phyloP scores from a whole-genome alignment of 1,284 basidiomycete genomes.

The Pseudozyma tsukubaensis region DNA sequence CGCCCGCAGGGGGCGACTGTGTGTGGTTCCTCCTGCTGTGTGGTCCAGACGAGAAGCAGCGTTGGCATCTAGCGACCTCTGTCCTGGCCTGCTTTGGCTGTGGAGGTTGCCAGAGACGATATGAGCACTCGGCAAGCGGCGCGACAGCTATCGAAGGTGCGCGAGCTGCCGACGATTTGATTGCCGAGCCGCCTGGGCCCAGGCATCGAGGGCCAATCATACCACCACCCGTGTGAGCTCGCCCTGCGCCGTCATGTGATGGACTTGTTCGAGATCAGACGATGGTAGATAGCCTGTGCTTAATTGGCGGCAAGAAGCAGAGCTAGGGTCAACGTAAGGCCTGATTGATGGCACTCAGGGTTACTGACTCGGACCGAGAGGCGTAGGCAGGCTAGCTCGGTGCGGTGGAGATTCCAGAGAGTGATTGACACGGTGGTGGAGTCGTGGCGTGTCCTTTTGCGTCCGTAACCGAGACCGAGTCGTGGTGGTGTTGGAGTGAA shows the following conservation, averaged over 20 bases:
- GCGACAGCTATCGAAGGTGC: slow-evolving; percentile 4
- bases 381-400: too few relatives aligned
- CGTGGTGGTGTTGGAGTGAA: too few relatives aligned
- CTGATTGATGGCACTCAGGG: too few relatives aligned
- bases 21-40: background rate
- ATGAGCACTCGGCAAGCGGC: slow-evolving; percentile 36
- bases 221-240: slow-evolving; percentile 27
- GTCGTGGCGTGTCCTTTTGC: background rate
- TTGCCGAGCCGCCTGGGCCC: slow-evolving; percentile 27
- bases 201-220: slow-evolving; percentile 47
- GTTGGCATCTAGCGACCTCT: background rate
- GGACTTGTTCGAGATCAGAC: background rate
- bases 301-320: too few relatives aligned
- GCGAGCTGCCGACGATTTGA: slow-evolving; percentile 21
- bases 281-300: too few relatives aligned
- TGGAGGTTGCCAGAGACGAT: slow-evolving; percentile 25
- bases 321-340: too few relatives aligned
- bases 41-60: slow-evolving; percentile 14
- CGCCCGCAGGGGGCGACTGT: slow-evolving; percentile 3
- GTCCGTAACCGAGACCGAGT: too few relatives aligned
- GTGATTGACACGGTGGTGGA: background rate
- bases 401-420: background rate
- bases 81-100: background rate
- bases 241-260: slow-evolving; percentile 23
- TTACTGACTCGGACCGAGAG: too few relatives aligned